Percentiles rank a stretch among this genome's conserved stretches.
Conservation (phyloP, 2,329 filamentous ascomycete species). For the Diaporthe sp. region DNA sequence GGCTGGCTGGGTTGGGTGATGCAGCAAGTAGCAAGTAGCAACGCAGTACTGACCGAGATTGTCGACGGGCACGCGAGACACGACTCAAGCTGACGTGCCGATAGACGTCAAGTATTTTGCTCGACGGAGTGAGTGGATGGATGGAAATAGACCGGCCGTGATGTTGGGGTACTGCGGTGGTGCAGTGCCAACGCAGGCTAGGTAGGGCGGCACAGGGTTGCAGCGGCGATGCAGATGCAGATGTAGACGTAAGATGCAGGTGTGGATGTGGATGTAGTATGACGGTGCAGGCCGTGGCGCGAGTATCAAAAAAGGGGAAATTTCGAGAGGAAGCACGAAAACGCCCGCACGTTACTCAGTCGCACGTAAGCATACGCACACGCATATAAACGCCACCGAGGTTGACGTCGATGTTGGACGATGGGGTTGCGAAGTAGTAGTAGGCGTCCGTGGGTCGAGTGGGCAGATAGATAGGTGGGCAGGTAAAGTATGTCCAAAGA, state of each 20-base stretch:
- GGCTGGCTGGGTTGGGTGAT: conserved; percentile 20
- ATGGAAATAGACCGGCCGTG: not conserved
- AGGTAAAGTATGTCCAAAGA: not conserved
- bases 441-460: not conserved
- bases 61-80: conserved; percentile 9
- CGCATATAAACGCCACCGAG: not conserved
- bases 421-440: not conserved
- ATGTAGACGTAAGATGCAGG: not conserved
- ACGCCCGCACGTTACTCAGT: not conserved
- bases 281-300: conserved; percentile 4
- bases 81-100: conserved; percentile 25
- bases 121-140: not conserved
- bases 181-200: conserved; percentile 1
- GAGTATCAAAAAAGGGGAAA: conserved; percentile 20
- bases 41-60: conserved; percentile 22
- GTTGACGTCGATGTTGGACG: not conserved
- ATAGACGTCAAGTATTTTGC: not conserved
- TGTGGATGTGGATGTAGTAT: not conserved
- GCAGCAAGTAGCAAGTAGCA: conserved; percentile 8
- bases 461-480: not conserved
- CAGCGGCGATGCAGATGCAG: conserved; percentile 9
- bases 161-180: conserved; percentile 7
- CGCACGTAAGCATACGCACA: not conserved
- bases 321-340: not conserved
- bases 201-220: conserved; percentile 8